A percentile compares a stretch with the other conserved stretches of the same genome.
phyloP scores from a whole-genome alignment of 2,329 filamentous ascomycete species.

The Dactylellina haptotyla region DNA sequence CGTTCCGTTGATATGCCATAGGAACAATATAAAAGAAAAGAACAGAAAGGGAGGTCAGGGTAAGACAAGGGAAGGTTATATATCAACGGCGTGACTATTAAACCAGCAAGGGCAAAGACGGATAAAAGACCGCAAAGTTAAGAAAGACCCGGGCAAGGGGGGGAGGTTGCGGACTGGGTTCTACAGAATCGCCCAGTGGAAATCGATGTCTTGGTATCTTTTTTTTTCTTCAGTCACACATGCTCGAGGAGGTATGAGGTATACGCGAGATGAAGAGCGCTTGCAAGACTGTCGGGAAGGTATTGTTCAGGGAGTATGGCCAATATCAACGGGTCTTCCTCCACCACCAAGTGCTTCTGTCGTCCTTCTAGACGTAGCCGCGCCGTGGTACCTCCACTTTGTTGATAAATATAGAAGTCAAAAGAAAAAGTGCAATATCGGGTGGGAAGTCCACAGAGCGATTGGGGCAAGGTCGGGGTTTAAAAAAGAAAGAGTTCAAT shows the following conservation, averaged over 20 bases:
- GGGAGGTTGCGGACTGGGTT: slow-evolving; percentile 16
- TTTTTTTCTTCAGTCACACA: slow-evolving; percentile 44
- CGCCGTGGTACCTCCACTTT: slow-evolving; percentile 38
- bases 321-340: slow-evolving; percentile 47
- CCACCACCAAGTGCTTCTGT: slow-evolving; percentile 37
- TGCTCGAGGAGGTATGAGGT: slow-evolving; percentile 43
- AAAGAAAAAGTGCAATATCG: not conserved
- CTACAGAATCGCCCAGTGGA: slow-evolving; percentile 37
- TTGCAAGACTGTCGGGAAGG: slow-evolving; percentile 39
- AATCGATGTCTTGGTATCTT: slow-evolving; percentile 28
- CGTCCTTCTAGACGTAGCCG: slow-evolving; percentile 50
- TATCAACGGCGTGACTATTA: slow-evolving; percentile 39
- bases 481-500: slow-evolving; percentile 20
- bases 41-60: slow-evolving; percentile 17
- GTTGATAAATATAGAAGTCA: slow-evolving; percentile 49
- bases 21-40: slow-evolving; percentile 29
- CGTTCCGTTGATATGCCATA: slow-evolving; percentile 54
- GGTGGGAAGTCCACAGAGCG: slow-evolving; percentile 19
- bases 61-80: slow-evolving; percentile 38
- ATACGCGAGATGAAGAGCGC: slow-evolving; percentile 54
- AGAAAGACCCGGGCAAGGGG: slow-evolving; percentile 39
- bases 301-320: slow-evolving; percentile 18
- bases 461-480: slow-evolving; percentile 21
- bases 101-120: slow-evolving; percentile 24
- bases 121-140: slow-evolving; percentile 32